Conservation (phyloP, 306 rosid genomes). For the Betula pendula region DNA sequence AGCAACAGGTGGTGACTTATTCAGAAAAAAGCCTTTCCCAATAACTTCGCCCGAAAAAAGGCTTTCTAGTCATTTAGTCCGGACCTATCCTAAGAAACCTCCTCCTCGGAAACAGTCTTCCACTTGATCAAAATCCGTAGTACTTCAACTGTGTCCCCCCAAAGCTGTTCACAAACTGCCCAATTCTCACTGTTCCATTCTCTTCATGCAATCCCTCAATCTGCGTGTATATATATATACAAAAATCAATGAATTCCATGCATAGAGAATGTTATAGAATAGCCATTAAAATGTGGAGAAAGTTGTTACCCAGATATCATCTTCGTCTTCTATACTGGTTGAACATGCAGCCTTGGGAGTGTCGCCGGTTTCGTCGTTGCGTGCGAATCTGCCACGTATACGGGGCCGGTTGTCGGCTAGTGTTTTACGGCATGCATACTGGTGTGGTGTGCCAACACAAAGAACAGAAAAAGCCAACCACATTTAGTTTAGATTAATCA, state of each 20-base stretch:
- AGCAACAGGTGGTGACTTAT: slow-evolving; percentile 27
- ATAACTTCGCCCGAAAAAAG: slow-evolving; percentile 29
- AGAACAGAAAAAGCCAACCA: slow-evolving; percentile 21
- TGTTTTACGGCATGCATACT: slow-evolving; percentile 97
- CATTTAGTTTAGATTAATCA: slow-evolving; percentile 7
- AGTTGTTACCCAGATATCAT: slow-evolving; percentile 66
- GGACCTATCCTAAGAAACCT: slow-evolving; percentile 17
- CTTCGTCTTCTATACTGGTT: slow-evolving; percentile 65
- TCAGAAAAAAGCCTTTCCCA: background rate
- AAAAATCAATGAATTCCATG: too few species aligned
- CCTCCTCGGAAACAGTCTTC: slow-evolving; percentile 19
- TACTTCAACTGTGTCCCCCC: slow-evolving; percentile 53
- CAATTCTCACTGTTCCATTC: slow-evolving; percentile 38
- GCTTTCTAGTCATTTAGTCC: slow-evolving; percentile 22
- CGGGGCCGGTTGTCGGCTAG: slow-evolving; percentile 95
- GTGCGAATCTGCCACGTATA: slow-evolving; percentile 93
- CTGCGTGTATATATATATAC: slow-evolving; percentile 33
- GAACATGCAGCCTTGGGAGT: slow-evolving; percentile 60
- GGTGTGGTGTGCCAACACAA: slow-evolving; percentile 15
- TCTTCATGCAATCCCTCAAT: slow-evolving; percentile 56
- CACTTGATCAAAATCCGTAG: slow-evolving; percentile 31
- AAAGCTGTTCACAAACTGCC: slow-evolving; percentile 38
- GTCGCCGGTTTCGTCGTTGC: slow-evolving; percentile 72
- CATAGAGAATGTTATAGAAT: too few species aligned
- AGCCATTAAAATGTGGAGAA: background rate